These are phyloP conservation scores for Pseudogymnoascus sp. DNA, from an alignment of 2,329 filamentous ascomycete species.

Conservation along the genomic window DNA sequence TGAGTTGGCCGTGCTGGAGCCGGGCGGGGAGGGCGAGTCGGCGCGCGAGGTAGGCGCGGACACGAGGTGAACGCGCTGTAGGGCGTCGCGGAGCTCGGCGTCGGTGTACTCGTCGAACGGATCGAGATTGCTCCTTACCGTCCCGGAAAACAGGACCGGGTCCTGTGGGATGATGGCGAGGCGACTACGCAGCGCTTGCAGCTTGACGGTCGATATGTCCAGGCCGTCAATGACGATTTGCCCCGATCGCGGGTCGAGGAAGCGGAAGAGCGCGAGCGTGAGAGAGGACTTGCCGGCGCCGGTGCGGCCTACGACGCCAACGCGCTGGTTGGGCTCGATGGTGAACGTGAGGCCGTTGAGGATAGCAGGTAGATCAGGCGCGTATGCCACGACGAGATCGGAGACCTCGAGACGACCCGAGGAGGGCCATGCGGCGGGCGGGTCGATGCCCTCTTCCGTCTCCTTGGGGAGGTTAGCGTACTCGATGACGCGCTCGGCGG, in stretches of 20 bases:
- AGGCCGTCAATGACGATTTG: conserved; percentile 64
- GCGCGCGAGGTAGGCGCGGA: conserved; percentile 15
- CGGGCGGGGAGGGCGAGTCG: conserved; percentile 34
- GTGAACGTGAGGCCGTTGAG: conserved; percentile 62
- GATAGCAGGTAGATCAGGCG: conserved; percentile 62
- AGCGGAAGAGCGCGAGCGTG: conserved; percentile 69
- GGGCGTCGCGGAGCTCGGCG: conserved; percentile 59
- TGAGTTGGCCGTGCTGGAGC: conserved; percentile 23
- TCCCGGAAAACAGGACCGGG: conserved; percentile 74
- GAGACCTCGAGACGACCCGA: conserved; percentile 67
- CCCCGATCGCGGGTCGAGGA: conserved; percentile 62
- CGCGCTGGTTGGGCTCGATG: conserved; percentile 58
- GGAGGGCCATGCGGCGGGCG: conserved; percentile 68
- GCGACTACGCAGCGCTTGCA: conserved; percentile 64
- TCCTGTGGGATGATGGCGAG: conserved; percentile 79
- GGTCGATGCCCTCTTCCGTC: conserved; percentile 50
- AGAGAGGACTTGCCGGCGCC: conserved; percentile 72
- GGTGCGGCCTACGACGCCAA: conserved; percentile 73
- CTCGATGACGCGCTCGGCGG: conserved; percentile 67
- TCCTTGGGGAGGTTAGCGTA: conserved; percentile 65
- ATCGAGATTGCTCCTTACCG: conserved; percentile 68
- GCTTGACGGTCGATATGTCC: conserved; percentile 64
- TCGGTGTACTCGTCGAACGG: conserved; percentile 67
- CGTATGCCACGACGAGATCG: conserved; percentile 65
- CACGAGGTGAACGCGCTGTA: conserved; percentile 60